Evolutionary conservation across 495 filamentous ascomycete species (phyloP).

Genomic region (Podospora fimiseda): DNA sequence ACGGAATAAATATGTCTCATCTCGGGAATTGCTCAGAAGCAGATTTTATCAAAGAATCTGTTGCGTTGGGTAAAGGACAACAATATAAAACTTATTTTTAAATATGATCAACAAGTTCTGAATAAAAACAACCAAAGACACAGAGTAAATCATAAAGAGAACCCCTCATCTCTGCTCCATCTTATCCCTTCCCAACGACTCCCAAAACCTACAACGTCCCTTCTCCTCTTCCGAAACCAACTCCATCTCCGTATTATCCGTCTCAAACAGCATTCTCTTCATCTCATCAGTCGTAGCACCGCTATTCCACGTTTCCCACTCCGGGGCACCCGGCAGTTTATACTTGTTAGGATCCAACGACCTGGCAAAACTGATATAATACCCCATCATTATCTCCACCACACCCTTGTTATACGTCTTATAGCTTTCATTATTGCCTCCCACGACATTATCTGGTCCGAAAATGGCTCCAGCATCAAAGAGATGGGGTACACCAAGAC

Average conservation of each 20-base stretch:
- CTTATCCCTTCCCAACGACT: conserved; percentile 29
- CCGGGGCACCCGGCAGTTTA: conserved; percentile 17
- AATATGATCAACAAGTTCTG: too few species aligned
- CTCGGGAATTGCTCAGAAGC: too few species aligned
- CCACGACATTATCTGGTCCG: conserved; percentile 31
- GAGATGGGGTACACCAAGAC: conserved; percentile 17
- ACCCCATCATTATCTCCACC: conserved; percentile 34
- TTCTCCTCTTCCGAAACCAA: conserved; percentile 21
- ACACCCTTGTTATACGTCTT: conserved; percentile 30
- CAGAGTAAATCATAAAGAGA: too few species aligned
- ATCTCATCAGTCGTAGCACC: neutral
- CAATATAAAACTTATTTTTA: too few species aligned
- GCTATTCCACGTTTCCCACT: conserved; percentile 30
- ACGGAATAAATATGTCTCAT: too few species aligned
- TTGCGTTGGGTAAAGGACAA: too few species aligned
- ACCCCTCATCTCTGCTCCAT: conserved; percentile 30
- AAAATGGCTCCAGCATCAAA: conserved; percentile 40
- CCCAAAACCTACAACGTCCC: conserved; percentile 26
- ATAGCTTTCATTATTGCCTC: conserved; percentile 23
- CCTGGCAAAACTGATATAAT: conserved; percentile 38
- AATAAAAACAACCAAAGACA: too few species aligned
- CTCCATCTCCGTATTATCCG: conserved; percentile 32
- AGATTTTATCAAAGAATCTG: too few species aligned
- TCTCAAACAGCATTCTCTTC: conserved; percentile 28
- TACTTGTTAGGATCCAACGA: conserved; percentile 31